phyloP scores from a whole-genome alignment of 768 basidiomycete genomes.

The Trametes cinnabarina region DNA sequence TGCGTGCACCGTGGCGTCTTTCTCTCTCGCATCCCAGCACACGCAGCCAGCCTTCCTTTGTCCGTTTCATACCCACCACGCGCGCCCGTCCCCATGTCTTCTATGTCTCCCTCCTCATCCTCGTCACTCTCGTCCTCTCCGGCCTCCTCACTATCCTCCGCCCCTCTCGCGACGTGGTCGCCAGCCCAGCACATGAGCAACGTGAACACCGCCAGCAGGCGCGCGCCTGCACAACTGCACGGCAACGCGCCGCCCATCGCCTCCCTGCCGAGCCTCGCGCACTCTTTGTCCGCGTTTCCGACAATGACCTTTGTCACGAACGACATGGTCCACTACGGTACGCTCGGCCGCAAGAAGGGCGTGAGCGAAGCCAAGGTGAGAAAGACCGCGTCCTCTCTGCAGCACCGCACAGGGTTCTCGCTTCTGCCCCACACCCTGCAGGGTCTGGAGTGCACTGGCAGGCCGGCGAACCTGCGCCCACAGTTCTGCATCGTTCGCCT shows the following conservation, averaged over 20 bases:
- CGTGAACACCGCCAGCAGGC: background rate
- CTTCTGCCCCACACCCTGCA: background rate
- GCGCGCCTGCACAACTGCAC: conserved; percentile 1
- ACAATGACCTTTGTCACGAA: conserved; percentile 29
- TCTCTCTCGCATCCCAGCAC: conserved; percentile 11
- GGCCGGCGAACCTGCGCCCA: background rate
- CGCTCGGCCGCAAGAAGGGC: conserved; percentile 23
- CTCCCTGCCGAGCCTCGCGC: conserved; percentile 29
- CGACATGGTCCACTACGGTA: conserved; percentile 32
- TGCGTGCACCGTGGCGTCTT: conserved; percentile 15
- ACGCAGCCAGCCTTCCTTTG: conserved; percentile 13
- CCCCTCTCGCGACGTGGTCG: conserved; percentile 5
- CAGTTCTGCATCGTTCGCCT: background rate
- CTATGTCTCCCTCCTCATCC: conserved; percentile 16
- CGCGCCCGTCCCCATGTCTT: background rate
- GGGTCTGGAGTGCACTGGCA: background rate
- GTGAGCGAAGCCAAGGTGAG: conserved; percentile 30
- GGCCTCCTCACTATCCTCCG: conserved; percentile 15
- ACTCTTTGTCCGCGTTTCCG: conserved; percentile 30
- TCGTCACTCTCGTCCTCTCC: conserved; percentile 16
- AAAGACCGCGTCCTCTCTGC: background rate
- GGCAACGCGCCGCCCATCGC: conserved; percentile 22
- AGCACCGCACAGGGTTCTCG: background rate
- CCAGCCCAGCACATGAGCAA: background rate
- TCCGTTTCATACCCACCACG: conserved; percentile 12